Conservation (phyloP, 176 grass and related monocot species). For the Neostapfia colusana region DNA sequence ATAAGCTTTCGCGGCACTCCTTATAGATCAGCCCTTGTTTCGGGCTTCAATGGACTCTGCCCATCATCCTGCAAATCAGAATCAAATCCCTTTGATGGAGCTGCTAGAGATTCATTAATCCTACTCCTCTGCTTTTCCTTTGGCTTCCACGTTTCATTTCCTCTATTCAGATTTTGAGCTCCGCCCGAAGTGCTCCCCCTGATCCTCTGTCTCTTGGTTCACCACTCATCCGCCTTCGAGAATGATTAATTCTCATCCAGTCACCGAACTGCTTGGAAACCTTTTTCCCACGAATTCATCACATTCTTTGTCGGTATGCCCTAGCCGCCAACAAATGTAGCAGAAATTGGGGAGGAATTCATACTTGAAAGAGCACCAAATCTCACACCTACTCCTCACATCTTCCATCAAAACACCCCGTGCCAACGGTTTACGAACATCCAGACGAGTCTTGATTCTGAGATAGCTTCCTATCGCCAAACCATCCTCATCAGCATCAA, state of each 20-base stretch:
- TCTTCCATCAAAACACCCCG: background rate
- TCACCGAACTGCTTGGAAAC: background rate
- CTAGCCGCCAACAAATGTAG: background rate
- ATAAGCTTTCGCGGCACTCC: too few species aligned
- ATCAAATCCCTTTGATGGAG: too few species aligned
- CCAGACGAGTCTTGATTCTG: background rate
- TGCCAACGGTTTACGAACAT: background rate
- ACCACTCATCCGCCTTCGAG: accelerated
- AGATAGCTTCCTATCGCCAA: background rate
- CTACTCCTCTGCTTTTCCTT: background rate
- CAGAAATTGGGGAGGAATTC: background rate
- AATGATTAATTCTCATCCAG: background rate
- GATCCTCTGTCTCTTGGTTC: background rate
- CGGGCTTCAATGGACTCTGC: background rate
- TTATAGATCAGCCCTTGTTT: too few species aligned
- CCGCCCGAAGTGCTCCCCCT: background rate
- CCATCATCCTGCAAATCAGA: background rate
- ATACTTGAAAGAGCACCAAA: background rate
- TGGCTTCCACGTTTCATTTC: background rate
- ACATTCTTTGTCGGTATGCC: background rate
- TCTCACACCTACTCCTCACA: background rate
- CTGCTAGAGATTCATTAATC: background rate
- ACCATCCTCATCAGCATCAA: background rate
- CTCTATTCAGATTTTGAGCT: background rate
- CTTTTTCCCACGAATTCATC: background rate